A percentile compares a stretch with the other conserved stretches of the same genome.
Conservation (phyloP, 164 flowering plant species). For the Pachysandra terminalis region DNA sequence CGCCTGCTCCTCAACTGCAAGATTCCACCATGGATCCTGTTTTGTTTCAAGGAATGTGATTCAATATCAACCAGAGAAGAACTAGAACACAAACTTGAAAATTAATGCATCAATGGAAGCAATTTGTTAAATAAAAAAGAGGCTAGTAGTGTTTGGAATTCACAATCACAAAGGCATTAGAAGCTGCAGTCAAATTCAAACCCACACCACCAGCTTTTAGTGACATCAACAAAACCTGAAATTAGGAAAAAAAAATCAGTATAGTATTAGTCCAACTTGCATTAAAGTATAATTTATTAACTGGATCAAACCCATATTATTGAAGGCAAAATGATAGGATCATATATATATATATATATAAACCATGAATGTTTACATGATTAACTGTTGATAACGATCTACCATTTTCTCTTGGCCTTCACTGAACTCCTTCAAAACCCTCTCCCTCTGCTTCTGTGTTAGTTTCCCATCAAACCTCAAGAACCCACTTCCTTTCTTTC, state of each 20-base stretch:
- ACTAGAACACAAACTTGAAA: neutral
- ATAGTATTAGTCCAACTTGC: too few relatives aligned
- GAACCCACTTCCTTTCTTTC: constrained; percentile 43
- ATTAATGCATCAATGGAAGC: neutral
- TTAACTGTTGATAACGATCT: neutral
- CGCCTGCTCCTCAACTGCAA: constrained; percentile 93
- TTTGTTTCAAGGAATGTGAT: neutral
- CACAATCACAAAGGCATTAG: constrained; percentile 80
- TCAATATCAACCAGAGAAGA: neutral
- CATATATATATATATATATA: too few relatives aligned
- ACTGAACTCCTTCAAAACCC: constrained; percentile 62
- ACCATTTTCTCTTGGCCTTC: constrained; percentile 53
- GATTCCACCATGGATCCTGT: constrained; percentile 98
- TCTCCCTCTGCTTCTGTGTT: constrained; percentile 57
- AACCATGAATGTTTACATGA: too few relatives aligned
- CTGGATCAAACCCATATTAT: too few relatives aligned
- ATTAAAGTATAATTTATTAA: too few relatives aligned
- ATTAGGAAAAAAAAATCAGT: neutral
- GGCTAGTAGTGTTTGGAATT: neutral
- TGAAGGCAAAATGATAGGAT: too few relatives aligned
- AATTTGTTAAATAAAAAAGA: neutral
- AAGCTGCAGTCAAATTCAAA: constrained; percentile 78
- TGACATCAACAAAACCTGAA: constrained; percentile 77
- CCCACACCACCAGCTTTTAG: constrained; percentile 84
- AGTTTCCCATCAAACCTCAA: constrained; percentile 73